Conservation (phyloP, 2,329 filamentous ascomycete species). For the Arthroderma uncinatum region DNA sequence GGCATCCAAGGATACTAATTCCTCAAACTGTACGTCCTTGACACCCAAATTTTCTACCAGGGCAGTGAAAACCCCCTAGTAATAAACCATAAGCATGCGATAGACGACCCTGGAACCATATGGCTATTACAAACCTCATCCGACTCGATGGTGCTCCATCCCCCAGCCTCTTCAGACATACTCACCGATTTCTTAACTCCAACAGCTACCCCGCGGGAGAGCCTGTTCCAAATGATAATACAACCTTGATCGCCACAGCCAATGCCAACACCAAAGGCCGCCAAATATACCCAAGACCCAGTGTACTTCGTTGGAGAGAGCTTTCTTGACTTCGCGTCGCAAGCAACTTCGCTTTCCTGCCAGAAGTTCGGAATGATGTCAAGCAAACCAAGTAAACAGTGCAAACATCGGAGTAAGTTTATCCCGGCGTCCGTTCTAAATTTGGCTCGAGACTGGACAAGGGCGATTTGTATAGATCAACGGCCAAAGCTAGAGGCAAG, state of each 20-base stretch:
- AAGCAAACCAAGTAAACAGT: not conserved
- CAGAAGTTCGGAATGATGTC: not conserved
- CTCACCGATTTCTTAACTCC: not conserved
- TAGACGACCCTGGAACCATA: not conserved
- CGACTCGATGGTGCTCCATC: constrained; percentile 97
- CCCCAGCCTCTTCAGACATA: constrained; percentile 54
- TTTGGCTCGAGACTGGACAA: not conserved
- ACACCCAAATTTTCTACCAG: constrained; percentile 87
- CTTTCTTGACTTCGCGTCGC: too few relatives aligned
- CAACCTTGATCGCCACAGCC: not conserved
- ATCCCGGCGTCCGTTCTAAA: not conserved
- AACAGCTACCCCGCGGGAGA: not conserved
- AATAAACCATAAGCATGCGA: constrained; percentile 7
- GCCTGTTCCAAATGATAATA: too few relatives aligned
- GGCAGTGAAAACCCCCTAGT: constrained; percentile 87
- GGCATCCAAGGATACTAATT: constrained; percentile 79
- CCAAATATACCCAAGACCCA: not conserved
- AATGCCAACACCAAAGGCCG: not conserved
- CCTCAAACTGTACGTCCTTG: constrained; percentile 90
- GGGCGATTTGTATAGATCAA: too few relatives aligned
- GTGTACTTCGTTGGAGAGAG: too few relatives aligned
- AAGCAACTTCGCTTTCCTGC: too few relatives aligned
- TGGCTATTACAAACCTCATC: constrained; percentile 59
- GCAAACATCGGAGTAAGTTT: not conserved
- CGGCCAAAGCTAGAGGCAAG: too few relatives aligned